These are phyloP conservation scores for Golubevia pallescens DNA, from an alignment of 1,284 basidiomycete genomes.

Conservation along the genomic window DNA sequence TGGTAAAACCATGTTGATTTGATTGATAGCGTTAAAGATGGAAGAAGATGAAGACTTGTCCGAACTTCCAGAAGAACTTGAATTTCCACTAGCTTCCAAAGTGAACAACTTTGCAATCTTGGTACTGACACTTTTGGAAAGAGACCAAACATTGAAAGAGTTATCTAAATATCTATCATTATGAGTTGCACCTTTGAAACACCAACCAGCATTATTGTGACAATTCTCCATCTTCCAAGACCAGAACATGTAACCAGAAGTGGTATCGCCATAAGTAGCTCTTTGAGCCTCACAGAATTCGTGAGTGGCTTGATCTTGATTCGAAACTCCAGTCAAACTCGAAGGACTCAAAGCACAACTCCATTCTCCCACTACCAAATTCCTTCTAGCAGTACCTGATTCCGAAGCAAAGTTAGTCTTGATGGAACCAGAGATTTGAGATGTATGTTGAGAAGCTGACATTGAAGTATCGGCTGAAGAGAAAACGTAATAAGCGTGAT, in stretches of 20 bases:
- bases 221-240: conserved; percentile 63
- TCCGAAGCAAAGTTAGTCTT: conserved; percentile 19
- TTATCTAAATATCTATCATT: conserved; percentile 29
- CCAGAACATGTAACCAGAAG: conserved; percentile 79
- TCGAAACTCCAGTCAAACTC: conserved; percentile 69
- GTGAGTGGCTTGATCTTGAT: conserved; percentile 68
- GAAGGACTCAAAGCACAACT: conserved; percentile 70
- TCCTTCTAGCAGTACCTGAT: conserved; percentile 65
- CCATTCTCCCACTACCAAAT: conserved; percentile 71
- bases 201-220: conserved; percentile 58
- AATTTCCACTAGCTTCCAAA: background rate
- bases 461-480: conserved; percentile 37
- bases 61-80: background rate
- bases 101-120: too few relatives aligned
- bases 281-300: conserved; percentile 74
- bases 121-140: conserved; percentile 1
- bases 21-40: conserved; percentile 1
- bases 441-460: conserved; percentile 44
- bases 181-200: conserved; percentile 37
- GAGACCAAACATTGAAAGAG: conserved; percentile 47
- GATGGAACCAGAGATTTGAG: conserved; percentile 34
- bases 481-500: conserved; percentile 75
- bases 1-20: conserved; percentile 2
- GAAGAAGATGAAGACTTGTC: background rate
- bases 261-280: conserved; percentile 71